phyloP scores from a whole-genome alignment of 176 grass and related monocot genomes.

The Melocanna baccifera region DNA sequence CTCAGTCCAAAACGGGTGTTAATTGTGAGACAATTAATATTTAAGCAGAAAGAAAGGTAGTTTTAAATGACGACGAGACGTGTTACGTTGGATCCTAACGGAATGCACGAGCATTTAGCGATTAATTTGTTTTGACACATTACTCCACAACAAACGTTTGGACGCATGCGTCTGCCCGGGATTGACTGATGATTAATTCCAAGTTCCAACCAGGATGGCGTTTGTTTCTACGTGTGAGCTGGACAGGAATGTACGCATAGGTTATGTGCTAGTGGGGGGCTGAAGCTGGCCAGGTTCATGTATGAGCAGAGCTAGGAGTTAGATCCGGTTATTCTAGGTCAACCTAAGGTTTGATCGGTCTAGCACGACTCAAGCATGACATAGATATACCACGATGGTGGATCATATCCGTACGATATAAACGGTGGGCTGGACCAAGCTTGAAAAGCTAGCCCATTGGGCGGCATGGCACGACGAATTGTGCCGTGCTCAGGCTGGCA shows the following conservation, averaged over 20 bases:
- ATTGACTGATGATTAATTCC: background rate
- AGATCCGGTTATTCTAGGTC: too few species aligned
- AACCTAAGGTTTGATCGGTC: too few species aligned
- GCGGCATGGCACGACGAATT: too few species aligned
- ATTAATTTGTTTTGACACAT: background rate
- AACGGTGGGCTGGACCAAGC: too few species aligned
- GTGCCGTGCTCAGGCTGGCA: too few species aligned
- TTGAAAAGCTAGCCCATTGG: too few species aligned
- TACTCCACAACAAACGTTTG: background rate
- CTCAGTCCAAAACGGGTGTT: background rate
- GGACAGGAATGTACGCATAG: background rate
- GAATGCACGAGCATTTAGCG: background rate
- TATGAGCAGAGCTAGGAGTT: too few species aligned
- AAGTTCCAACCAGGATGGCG: background rate
- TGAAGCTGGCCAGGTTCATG: slow-evolving; percentile 1
- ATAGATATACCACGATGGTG: too few species aligned
- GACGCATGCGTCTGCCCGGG: background rate
- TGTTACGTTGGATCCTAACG: background rate
- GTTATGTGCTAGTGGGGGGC: slow-evolving; percentile 1
- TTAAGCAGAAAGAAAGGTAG: background rate
- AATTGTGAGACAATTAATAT: background rate
- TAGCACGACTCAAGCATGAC: too few species aligned
- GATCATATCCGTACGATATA: too few species aligned
- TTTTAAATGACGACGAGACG: background rate
- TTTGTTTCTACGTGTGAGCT: background rate